Conservation (phyloP, 2,329 filamentous ascomycete species). For the Atkinsonella hypoxylon region DNA sequence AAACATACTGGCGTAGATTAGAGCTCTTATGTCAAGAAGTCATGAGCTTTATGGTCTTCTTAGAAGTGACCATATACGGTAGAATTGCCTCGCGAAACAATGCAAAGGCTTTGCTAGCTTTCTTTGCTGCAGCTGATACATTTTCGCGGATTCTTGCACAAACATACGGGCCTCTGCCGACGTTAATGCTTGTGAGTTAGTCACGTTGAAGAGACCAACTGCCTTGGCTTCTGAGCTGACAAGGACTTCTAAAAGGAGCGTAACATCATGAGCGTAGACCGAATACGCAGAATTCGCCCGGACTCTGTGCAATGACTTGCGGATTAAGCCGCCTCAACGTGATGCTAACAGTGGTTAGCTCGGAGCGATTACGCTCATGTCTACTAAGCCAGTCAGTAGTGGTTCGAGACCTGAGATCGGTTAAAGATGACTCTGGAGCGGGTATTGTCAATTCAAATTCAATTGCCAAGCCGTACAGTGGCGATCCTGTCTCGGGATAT, state of each 20-base stretch:
- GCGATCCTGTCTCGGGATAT: background rate
- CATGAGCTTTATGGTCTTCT: slow-evolving; percentile 37
- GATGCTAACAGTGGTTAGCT: slow-evolving; percentile 4
- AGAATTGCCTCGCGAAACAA: slow-evolving; percentile 43
- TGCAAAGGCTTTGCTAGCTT: slow-evolving; percentile 28
- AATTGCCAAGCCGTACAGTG: background rate
- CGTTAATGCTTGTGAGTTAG: slow-evolving; percentile 43
- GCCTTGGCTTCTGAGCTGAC: background rate
- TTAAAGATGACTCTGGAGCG: too few relatives aligned
- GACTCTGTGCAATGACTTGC: background rate
- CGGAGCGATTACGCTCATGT: background rate
- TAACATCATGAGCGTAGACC: background rate
- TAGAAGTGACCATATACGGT: slow-evolving; percentile 44
- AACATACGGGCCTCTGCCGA: slow-evolving; percentile 31
- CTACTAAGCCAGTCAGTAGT: too few relatives aligned
- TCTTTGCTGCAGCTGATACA: slow-evolving; percentile 30
- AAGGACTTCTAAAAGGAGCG: background rate
- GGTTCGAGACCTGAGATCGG: background rate
- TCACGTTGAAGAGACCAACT: slow-evolving; percentile 41
- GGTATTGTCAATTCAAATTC: too few relatives aligned
- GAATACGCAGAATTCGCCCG: background rate
- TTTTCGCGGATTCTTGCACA: slow-evolving; percentile 36
- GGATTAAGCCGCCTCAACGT: background rate
- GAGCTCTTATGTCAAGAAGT: slow-evolving; percentile 45
- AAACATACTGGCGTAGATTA: slow-evolving; percentile 33